phyloP scores from a whole-genome alignment of 371 early-diverging fungal species.

The Haplosporangium sp. region DNA sequence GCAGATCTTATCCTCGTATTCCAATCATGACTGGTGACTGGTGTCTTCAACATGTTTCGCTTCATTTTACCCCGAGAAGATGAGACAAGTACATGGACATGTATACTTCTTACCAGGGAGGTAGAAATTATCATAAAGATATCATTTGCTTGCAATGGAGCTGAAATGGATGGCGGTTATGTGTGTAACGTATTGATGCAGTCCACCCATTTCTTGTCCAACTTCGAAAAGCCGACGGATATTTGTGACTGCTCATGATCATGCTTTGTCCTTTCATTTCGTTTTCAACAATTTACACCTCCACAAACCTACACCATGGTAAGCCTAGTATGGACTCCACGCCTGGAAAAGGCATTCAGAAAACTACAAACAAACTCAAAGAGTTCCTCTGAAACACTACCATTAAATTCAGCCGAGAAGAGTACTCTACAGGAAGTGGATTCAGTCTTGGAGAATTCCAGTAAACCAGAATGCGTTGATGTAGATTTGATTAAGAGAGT shows the following conservation, averaged over 20 bases:
- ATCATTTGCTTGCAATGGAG: no score
- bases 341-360: conserved; percentile 40
- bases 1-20: neutral
- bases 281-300: neutral
- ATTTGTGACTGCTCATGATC: no score
- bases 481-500: conserved; percentile 36
- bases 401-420: conserved; percentile 8
- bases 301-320: conserved; percentile 15
- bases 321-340: conserved; percentile 42
- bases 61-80: neutral
- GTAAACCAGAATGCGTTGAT: conserved; percentile 18
- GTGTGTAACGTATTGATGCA: no score
- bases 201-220: no score
- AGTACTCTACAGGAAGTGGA: conserved; percentile 14
- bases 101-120: no score
- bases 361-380: conserved; percentile 5
- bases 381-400: neutral
- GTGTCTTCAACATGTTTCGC: neutral
- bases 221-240: no score
- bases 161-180: no score
- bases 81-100: neutral
- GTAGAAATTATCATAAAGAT: no score
- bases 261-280: neutral
- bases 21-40: neutral
- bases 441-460: neutral